Percentiles rank a stretch among this genome's conserved stretches.
Conservation (phyloP, 2,329 filamentous ascomycete species). For the Colletotrichum sidae region DNA sequence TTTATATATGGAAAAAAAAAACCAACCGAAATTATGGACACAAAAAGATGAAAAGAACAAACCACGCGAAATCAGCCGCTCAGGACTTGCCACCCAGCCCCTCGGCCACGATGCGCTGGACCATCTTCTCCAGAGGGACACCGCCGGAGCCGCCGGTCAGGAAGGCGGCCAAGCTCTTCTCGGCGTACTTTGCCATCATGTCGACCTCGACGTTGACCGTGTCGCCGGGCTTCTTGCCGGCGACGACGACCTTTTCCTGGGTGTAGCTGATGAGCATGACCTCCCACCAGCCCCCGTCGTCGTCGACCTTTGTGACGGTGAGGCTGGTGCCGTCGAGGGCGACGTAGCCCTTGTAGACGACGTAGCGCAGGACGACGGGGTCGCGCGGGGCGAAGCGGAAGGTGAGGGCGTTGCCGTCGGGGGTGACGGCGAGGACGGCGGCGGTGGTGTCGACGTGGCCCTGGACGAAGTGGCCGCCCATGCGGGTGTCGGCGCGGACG, state of each 20-base stretch:
- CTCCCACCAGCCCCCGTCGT: slow-evolving; percentile 86
- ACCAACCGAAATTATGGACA: not conserved
- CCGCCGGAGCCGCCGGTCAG: slow-evolving; percentile 67
- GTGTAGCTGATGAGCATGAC: slow-evolving; percentile 98
- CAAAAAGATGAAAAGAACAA: not conserved
- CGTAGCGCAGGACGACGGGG: slow-evolving; percentile 79
- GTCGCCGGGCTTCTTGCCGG: slow-evolving; percentile 81
- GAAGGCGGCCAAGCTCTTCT: slow-evolving; percentile 89
- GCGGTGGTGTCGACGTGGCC: slow-evolving; percentile 96
- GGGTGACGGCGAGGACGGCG: slow-evolving; percentile 75
- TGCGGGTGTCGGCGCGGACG: slow-evolving; percentile 89
- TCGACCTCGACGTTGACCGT: slow-evolving; percentile 94
- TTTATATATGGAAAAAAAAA: not conserved
- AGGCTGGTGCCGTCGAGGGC: slow-evolving; percentile 94
- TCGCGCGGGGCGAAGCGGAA: slow-evolving; percentile 83
- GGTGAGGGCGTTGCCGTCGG: slow-evolving; percentile 91
- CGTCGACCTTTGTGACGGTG: slow-evolving; percentile 89
- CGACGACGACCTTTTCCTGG: slow-evolving; percentile 89
- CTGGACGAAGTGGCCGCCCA: slow-evolving; percentile 98
- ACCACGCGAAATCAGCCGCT: not conserved
- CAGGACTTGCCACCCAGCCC: slow-evolving; percentile 55
- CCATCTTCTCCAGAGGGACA: slow-evolving; percentile 76
- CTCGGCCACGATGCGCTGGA: slow-evolving; percentile 80
- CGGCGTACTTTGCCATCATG: slow-evolving; percentile 85
- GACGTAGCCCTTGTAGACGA: slow-evolving; percentile 97